A percentile compares a stretch with the other conserved stretches of the same genome.
phyloP scores from a whole-genome alignment of 805 yeast genomes.

The Schizosaccharomyces cryophilus region DNA sequence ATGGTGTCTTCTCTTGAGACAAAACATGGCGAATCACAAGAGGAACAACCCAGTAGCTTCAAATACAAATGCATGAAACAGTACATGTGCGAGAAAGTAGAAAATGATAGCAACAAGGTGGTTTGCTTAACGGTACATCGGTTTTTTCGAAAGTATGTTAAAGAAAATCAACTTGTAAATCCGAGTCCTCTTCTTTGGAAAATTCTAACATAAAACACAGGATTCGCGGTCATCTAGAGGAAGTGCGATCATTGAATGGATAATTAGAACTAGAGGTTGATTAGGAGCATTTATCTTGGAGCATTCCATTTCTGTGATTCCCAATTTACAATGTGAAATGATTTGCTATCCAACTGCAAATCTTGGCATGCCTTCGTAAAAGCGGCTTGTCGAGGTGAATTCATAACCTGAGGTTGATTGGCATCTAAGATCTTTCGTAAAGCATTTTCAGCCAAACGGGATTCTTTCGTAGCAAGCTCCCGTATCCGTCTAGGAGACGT shows the following conservation, averaged over 20 bases:
- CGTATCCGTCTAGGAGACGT: conserved; percentile 50
- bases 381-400: not conserved
- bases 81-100: not conserved
- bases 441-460: conserved; percentile 57
- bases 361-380: not conserved
- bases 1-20: no score
- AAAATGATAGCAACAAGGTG: not conserved
- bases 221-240: not conserved
- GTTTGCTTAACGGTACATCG: not conserved
- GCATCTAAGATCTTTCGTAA: conserved; percentile 18
- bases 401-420: not conserved
- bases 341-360: not conserved
- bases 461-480: conserved; percentile 53
- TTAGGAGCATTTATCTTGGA: not conserved
- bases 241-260: not conserved
- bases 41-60: not conserved
- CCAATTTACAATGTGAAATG: not conserved
- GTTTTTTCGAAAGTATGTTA: not conserved
- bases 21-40: not conserved
- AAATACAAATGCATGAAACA: not conserved
- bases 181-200: not conserved
- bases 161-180: not conserved
- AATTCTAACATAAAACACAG: not conserved
- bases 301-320: not conserved
- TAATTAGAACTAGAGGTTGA: not conserved